Base-by-base conservation (phyloP, 148 eudicot genomes). In the Rhododendron henanense region DNA sequence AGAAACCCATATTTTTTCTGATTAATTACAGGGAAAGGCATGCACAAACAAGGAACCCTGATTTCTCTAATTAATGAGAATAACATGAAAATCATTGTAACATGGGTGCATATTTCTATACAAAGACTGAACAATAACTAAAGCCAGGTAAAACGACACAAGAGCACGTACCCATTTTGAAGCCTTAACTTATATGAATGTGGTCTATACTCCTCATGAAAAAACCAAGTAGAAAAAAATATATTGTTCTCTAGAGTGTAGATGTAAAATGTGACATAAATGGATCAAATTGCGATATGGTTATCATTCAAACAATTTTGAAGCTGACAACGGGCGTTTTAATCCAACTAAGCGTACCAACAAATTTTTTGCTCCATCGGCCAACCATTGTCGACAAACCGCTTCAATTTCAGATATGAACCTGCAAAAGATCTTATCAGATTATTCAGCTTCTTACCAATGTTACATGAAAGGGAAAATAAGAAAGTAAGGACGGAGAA, bases 361-460 rank as follows among this genome's bases (percentile, higher is more conserved):
- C 87, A 94, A 90, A 88, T 92, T 93, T 79, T 90, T 91, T 28
- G 94, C 91, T 53, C 98, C 99, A 91, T 93, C 94, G 51, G 95
- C 95, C 91, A 95, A 88, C 98, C 99, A 96, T 28, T 93, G 98
- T n/a, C 99, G 93, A 89, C 96, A 95, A 59, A 94, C 94, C 1
- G 98, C 98, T 91, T 96, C 99, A 61, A 96, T 95, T 87, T 95
- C 96, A 75, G 99, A 96, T 83, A 96, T 96, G 90, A 96, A 96
- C 94, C 99, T 96, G 85, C 55, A 61, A 90, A 65, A 85, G 61
- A 33, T 63, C 13, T 50, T 21, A 83, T 83, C 74, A 87, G 63
- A 8, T 23, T 79, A 8, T 16, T 76, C 50, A 18, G 50, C 47
- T 85, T 45, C 63, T 28, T 25, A 65, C 59, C 10, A 35, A 59